Conservation (phyloP, 73 alveolate genomes). For the Blepharisma japonicum region DNA sequence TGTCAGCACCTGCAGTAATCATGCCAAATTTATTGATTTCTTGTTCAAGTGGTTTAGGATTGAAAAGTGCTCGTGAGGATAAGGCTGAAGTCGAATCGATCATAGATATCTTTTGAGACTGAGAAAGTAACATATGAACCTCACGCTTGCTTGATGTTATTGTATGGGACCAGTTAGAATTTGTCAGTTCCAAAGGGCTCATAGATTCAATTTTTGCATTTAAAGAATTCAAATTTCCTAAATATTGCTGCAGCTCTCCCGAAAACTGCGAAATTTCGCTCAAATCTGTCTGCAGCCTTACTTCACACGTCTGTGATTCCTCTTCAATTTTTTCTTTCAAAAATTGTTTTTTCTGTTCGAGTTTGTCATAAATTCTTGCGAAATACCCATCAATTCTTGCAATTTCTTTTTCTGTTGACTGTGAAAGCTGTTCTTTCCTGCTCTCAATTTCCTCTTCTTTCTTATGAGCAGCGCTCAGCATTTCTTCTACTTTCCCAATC, state of each 20-base stretch:
- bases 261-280: not conserved
- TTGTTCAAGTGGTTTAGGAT: constrained; percentile 5
- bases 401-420: not conserved
- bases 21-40: constrained; percentile 11
- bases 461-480: not conserved
- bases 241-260: not conserved
- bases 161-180: not conserved
- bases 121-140: not conserved
- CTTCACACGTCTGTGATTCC: not conserved
- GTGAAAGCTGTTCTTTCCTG: not conserved
- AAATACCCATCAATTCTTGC: not conserved
- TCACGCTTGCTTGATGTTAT: not conserved
- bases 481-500: not conserved
- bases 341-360: not conserved
- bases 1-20: not conserved
- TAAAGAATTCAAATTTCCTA: not conserved
- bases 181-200: constrained; percentile 1
- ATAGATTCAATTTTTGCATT: constrained; percentile 5
- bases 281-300: not conserved
- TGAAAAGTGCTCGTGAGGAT: not conserved
- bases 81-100: not conserved
- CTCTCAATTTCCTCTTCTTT: not conserved
- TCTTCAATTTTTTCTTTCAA: not conserved
- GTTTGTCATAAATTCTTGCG: not conserved
- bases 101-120: not conserved